A percentile compares a stretch with the other conserved stretches of the same genome.
phyloP scores from a whole-genome alignment of 2,329 filamentous ascomycete species.

The Colletotrichum graminicola region DNA sequence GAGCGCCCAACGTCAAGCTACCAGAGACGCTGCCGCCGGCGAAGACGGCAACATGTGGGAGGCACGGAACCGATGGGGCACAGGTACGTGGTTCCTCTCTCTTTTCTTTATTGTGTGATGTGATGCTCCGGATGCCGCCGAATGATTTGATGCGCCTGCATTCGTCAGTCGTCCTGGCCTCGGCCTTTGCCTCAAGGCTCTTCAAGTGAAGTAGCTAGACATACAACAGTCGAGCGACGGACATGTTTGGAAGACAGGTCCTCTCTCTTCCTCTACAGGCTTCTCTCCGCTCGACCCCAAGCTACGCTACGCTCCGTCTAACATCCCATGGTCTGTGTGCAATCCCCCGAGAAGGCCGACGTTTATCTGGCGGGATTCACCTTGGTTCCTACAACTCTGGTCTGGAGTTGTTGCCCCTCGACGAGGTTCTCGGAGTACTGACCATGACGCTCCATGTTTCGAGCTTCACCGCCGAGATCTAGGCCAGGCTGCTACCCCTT shows the following conservation, averaged over 20 bases:
- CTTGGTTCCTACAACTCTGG: neutral
- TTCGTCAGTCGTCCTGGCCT: neutral
- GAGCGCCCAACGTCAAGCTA: constrained; percentile 12
- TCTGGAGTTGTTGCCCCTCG: neutral
- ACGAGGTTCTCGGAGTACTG: neutral
- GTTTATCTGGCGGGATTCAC: neutral
- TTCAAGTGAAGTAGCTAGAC: neutral
- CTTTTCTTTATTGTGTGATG: neutral
- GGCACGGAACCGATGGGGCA: constrained; percentile 20
- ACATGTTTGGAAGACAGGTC: neutral
- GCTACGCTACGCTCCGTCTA: neutral
- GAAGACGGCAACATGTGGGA: constrained; percentile 13
- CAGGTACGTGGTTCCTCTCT: constrained; percentile 13
- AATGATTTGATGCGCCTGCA: neutral
- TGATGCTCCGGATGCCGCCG: neutral
- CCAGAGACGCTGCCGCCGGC: constrained; percentile 14
- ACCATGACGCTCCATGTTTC: neutral
- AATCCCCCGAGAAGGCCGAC: neutral
- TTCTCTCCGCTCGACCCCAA: neutral
- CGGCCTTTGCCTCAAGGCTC: neutral
- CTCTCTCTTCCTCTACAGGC: neutral
- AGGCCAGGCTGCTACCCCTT: neutral
- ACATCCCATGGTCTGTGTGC: neutral
- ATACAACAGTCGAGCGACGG: neutral
- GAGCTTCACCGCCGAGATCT: neutral